These are phyloP conservation scores for Apiospora marii DNA, from an alignment of 2,329 filamentous ascomycete species.

Conservation along the genomic window DNA sequence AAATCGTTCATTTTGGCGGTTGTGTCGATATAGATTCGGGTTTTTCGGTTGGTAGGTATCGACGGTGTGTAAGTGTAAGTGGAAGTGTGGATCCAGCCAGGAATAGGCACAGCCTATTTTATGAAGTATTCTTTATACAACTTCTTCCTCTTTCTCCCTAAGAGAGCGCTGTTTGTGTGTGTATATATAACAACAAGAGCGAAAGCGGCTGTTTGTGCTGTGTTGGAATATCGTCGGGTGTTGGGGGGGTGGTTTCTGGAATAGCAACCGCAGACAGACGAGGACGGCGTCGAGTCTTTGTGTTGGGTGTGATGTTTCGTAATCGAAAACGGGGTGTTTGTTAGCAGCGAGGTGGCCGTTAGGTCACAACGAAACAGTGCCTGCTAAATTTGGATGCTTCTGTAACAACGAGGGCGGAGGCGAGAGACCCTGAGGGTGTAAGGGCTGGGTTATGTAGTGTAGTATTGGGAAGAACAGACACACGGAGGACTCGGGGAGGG, in stretches of 20 bases:
- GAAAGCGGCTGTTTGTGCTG: not conserved
- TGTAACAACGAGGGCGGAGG: constrained; percentile 10
- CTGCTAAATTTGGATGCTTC: constrained; percentile 17
- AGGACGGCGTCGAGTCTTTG: constrained; percentile 8
- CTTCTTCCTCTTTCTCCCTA: not conserved
- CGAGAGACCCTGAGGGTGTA: not conserved
- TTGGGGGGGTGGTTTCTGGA: not conserved
- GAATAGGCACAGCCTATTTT: constrained; percentile 10
- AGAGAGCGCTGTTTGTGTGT: not conserved
- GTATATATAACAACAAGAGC: not conserved
- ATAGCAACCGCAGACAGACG: not conserved
- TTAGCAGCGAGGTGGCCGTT: not conserved
- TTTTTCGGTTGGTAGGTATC: not conserved
- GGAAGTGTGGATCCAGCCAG: constrained; percentile 6
- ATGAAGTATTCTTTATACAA: not conserved
- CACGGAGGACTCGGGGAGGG: not conserved
- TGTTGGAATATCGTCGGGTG: not conserved
- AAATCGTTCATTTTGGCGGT: constrained; percentile 14
- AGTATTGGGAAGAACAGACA: not conserved
- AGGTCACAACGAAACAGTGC: not conserved
- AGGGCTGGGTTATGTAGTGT: constrained; percentile 13
- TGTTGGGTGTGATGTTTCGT: constrained; percentile 6
- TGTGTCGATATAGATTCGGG: not conserved
- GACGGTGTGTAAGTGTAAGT: not conserved
- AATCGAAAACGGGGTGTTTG: constrained; percentile 10